A percentile compares a stretch with the other conserved stretches of the same genome.
These are phyloP conservation scores for Claviceps citrina DNA, from an alignment of 2,329 filamentous ascomycete species.

Conservation along the genomic window DNA sequence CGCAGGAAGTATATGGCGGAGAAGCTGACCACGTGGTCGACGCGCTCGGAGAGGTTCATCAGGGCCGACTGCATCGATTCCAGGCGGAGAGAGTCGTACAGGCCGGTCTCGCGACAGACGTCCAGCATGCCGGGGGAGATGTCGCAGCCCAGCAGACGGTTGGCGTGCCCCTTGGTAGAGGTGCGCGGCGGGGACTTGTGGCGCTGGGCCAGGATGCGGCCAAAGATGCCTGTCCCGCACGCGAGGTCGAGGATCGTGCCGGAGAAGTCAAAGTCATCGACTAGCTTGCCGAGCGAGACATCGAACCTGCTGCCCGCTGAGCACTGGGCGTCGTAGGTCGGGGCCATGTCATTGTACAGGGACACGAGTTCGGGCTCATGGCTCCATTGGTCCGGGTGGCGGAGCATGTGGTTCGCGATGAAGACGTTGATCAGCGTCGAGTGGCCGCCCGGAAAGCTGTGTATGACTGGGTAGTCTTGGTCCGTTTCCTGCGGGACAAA, in stretches of 20 bases:
- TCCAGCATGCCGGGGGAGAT: slow-evolving; percentile 1
- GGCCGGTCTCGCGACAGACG: background rate
- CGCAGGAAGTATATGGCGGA: background rate
- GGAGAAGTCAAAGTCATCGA: background rate
- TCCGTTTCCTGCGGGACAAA: background rate
- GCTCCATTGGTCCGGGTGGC: background rate
- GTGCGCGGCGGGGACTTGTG: background rate
- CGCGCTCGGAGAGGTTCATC: background rate
- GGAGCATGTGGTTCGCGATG: slow-evolving; percentile 1
- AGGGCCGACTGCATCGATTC: background rate
- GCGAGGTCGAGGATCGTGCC: background rate
- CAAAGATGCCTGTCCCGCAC: background rate
- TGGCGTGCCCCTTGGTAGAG: background rate
- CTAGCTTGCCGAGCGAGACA: background rate
- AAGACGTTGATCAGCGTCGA: background rate
- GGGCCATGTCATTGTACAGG: background rate
- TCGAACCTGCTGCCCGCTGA: background rate
- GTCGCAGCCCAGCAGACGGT: background rate
- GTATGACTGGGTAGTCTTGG: background rate
- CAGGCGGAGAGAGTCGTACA: background rate
- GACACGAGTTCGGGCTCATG: too few relatives aligned
- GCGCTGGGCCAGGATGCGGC: background rate
- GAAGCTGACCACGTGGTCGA: background rate
- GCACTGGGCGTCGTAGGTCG: background rate
- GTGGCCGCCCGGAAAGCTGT: background rate